Conservation (phyloP, 495 filamentous ascomycete species). For the Penicillium taxi region DNA sequence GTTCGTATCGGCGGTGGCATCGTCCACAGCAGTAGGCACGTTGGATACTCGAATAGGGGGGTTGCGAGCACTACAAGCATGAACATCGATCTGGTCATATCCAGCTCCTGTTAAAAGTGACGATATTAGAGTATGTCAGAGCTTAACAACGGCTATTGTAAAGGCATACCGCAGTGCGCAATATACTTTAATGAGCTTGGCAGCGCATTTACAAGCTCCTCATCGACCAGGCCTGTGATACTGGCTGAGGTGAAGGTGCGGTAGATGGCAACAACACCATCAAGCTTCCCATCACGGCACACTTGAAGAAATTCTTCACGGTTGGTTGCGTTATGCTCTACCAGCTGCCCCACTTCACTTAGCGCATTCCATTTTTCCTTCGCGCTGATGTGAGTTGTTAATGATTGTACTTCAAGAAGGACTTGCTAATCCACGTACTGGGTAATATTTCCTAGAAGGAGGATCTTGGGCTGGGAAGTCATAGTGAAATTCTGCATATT, state of each 20-base stretch:
- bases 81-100: constrained; percentile 71
- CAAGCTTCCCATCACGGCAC: constrained; percentile 58
- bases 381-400: constrained; percentile 7
- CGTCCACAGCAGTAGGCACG: constrained; percentile 70
- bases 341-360: constrained; percentile 40
- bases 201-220: constrained; percentile 55
- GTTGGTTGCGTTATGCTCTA: constrained; percentile 43
- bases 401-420: background rate
- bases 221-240: constrained; percentile 62
- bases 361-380: constrained; percentile 41
- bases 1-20: constrained; percentile 70
- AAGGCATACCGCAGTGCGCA: constrained; percentile 44
- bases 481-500: constrained; percentile 14
- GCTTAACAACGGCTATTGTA: background rate
- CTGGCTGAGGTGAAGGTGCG: constrained; percentile 63
- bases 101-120: constrained; percentile 49
- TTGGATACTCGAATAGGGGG: constrained; percentile 64
- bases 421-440: constrained; percentile 33
- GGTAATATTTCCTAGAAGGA: constrained; percentile 50
- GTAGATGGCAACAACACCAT: constrained; percentile 61
- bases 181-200: constrained; percentile 47
- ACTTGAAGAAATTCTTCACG: constrained; percentile 66
- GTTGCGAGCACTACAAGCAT: constrained; percentile 55
- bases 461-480: constrained; percentile 37
- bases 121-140: background rate